Conservation (phyloP, 495 filamentous ascomycete species). For the Chaetomium tenue region DNA sequence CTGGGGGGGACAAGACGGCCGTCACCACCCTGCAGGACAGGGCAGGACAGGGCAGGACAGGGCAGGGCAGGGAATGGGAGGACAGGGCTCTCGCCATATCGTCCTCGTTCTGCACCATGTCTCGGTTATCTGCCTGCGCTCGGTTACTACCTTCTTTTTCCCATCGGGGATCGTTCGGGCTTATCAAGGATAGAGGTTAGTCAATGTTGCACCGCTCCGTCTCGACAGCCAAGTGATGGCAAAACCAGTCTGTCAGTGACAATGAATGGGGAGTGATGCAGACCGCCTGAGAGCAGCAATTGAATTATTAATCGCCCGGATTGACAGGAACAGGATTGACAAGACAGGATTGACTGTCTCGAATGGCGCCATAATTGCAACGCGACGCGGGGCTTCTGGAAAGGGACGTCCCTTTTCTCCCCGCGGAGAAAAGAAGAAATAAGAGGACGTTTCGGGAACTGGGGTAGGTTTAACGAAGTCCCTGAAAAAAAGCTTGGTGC, state of each 20-base stretch:
- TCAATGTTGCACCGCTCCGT: background rate
- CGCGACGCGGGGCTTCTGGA: background rate
- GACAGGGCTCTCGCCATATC: background rate
- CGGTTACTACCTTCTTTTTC: background rate
- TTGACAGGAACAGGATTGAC: no score
- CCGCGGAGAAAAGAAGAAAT: background rate
- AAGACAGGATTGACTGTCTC: background rate
- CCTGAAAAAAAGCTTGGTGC: no score
- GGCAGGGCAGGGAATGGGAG: no score
- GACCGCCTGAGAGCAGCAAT: background rate
- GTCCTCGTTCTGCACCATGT: background rate
- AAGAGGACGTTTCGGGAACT: background rate
- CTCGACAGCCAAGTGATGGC: background rate
- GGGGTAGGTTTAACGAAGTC: no score
- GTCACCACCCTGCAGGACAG: background rate
- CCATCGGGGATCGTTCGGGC: background rate
- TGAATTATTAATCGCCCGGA: background rate
- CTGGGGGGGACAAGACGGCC: background rate
- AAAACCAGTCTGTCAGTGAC: background rate
- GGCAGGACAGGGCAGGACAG: background rate
- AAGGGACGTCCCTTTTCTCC: background rate
- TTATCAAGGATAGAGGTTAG: background rate
- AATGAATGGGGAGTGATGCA: background rate
- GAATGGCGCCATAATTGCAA: background rate
- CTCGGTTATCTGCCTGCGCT: conserved; percentile 6